Base-by-base conservation (phyloP, 768 basidiomycete species). In the Russula griseocarnosa region DNA sequence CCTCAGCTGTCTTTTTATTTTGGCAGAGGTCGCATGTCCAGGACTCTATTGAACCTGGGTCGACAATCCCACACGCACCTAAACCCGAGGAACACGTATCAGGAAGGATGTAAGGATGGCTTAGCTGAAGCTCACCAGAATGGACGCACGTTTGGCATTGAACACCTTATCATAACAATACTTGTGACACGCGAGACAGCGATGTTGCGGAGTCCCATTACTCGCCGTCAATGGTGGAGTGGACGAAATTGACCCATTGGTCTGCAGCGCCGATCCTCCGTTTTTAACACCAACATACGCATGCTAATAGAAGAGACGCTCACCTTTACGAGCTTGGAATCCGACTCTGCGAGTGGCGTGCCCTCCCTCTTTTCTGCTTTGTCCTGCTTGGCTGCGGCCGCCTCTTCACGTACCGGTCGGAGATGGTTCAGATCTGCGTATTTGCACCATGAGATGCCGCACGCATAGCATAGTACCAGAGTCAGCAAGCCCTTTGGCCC, bases 21-120 rank as follows among this genome's bases (percentile, higher is more conserved):
- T 84, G 81, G 72, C 94, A 97, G 30, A 95, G 74, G 55, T 96
- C 94, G 71, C 94, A 97, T 20, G 83, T 78, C 94, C 94, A 97
- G 3, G 82, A 76, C 34, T 92, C 89, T 26, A 84, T 76, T 20
- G 82, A 76, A 13, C 81, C 76, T 32, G 88, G 82, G 67, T 89
- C 86, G 7, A 84, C 79, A 51, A 83, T 74, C 13, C 94, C 94
- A 69, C 86, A 86, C 58, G 83, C 80, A 51, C 84, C 86, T 89
- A 61, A 52, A 14, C 40, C 34, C 18, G 53, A 26, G 34, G 3
- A 26, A 59, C n/a, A 18, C 28, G 56, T 36, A 53, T 54, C 16
- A 61, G 52, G 20, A 16, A 46, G 22, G 26, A 38, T 30, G 7
- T 13, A n/a, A 61, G n/a, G 11, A 52, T 26, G 32, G 30, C 22